Base-by-base conservation (phyloP, 495 filamentous ascomycete genomes). In the Aspergillus egyptiacus region DNA sequence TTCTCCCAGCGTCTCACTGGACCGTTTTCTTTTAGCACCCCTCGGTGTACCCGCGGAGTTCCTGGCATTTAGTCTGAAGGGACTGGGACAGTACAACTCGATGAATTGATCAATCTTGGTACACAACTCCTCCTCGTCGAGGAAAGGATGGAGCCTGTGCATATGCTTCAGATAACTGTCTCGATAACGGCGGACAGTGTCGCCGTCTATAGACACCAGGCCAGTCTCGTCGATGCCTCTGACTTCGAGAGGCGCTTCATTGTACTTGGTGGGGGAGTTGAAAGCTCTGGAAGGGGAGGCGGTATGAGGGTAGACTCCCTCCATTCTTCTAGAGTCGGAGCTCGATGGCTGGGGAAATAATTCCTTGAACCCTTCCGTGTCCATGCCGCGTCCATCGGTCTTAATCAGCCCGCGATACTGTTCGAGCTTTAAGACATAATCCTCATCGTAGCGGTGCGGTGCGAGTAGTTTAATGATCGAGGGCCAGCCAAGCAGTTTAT, bases 101-200 rank as follows among this genome's bases (percentile, higher is more conserved):
- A 75, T 67, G 54, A 88, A 87, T 3, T 53, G 55, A n/a, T 76
- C 66, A 9, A 82, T 63, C 58, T 76, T 74, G 19, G 63, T 56
- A 1, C 61, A 58, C 13, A 86, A 58, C 13, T 68, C 66, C 5
- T 58, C 56, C 38, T 74, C 70, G 54, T 85, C 72, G 30, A 98
- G 74, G 59, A 97, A 90, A 10, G 93, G 93, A 63, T 97, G 93
- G 62, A 98, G 79, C 45, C 81, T 86, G 56, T 95, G 85, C 31
- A 98, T 84, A 59, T 94, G 77, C 4, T 82, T 63, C 58, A 89
- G 68, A 62, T 89, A 98, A 63, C 82, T 86, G 13, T 77, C 56
- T 30, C 84, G 76, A 32, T 89, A 84, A 32, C 69, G 74, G 48
- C 71, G 71, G 6, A 95, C 73, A 2, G 76, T 86, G 10, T 62